Evolutionary conservation across 345 rosid genomes (phyloP).

Genomic region (Bruguiera sexangula): DNA sequence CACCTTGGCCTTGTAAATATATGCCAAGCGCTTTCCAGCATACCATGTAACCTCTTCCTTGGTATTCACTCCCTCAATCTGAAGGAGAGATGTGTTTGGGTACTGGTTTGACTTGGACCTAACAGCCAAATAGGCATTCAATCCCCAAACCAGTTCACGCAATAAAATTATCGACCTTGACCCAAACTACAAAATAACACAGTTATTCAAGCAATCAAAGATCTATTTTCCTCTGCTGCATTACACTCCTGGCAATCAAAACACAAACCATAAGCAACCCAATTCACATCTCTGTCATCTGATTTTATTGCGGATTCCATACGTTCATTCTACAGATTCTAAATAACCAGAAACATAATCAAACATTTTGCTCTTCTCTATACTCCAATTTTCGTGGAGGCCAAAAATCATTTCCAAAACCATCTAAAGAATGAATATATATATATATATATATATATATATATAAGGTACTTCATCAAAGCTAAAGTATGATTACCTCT

Average conservation of each 20-base stretch:
- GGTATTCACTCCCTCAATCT: constrained; percentile 90
- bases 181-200: not conserved
- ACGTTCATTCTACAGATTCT: too few relatives aligned
- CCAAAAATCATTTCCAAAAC: not conserved
- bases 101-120: constrained; percentile 93
- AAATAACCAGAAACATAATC: too few relatives aligned
- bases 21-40: constrained; percentile 83
- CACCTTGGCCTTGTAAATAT: constrained; percentile 88
- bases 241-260: too few relatives aligned
- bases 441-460: too few relatives aligned
- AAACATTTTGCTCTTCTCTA: too few relatives aligned
- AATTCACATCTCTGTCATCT: too few relatives aligned
- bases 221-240: too few relatives aligned
- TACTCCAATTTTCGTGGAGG: too few relatives aligned
- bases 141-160: not conserved
- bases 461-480: too few relatives aligned
- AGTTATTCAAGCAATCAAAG: too few relatives aligned
- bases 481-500: constrained; percentile 41
- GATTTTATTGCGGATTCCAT: too few relatives aligned
- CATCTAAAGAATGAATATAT: not conserved
- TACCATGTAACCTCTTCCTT: constrained; percentile 82
- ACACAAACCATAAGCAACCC: too few relatives aligned
- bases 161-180: not conserved
- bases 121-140: constrained; percentile 7
- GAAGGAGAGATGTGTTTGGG: constrained; percentile 71